Evolutionary conservation across 331 rosid species (phyloP).

Genomic region (Malus hybrid): DNA sequence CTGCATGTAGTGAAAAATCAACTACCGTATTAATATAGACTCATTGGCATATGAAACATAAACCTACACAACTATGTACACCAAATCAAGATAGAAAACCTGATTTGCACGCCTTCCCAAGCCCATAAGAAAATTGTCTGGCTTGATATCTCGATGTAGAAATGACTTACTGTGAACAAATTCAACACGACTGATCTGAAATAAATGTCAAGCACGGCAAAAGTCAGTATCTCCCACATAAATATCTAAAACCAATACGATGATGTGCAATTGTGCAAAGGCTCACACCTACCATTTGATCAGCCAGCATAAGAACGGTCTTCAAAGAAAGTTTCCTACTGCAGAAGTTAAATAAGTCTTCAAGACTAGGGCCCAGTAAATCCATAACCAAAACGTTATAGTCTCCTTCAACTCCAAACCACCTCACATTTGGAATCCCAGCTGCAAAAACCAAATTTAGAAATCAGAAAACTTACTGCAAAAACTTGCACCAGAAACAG

Average conservation of each 20-base stretch:
- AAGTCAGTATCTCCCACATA: not conserved
- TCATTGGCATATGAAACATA: not conserved
- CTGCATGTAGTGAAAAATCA: constrained; percentile 34
- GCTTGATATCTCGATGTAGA: constrained; percentile 98
- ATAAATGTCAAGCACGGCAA: not conserved
- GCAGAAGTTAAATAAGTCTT: constrained; percentile 96
- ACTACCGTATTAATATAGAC: constrained; percentile 2
- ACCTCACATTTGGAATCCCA: constrained; percentile 91
- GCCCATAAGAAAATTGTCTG: constrained; percentile 98
- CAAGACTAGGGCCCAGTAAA: constrained; percentile 99
- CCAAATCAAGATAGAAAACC: constrained; percentile 36
- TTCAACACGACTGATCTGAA: constrained; percentile 92
- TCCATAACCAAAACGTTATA: constrained; percentile 96
- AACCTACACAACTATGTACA: not conserved
- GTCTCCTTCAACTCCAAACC: constrained; percentile 99
- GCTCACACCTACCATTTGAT: constrained; percentile 75
- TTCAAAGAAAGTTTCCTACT: constrained; percentile 90
- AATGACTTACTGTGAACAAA: constrained; percentile 88
- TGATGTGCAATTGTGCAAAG: not conserved
- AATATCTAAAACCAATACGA: not conserved
- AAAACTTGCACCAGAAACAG: not conserved
- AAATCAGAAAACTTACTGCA: not conserved
- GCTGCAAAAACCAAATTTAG: constrained; percentile 45
- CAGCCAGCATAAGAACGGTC: constrained; percentile 98
- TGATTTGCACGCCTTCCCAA: constrained; percentile 99